Base-by-base conservation (phyloP, 1,284 basidiomycete genomes). In the Rhodotorula sp. region DNA sequence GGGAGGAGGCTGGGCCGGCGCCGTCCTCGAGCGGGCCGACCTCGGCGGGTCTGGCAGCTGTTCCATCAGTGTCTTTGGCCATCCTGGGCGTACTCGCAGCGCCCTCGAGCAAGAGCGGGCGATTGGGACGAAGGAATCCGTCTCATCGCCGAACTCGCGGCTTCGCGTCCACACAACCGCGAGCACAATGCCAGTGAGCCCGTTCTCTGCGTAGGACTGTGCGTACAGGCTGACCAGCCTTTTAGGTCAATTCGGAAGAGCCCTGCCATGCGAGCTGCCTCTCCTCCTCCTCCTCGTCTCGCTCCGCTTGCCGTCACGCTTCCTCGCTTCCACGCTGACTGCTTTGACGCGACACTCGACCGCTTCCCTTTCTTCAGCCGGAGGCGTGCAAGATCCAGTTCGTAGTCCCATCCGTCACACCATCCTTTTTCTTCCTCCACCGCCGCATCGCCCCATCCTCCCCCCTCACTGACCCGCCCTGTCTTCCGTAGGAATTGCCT, bases 371-470 rank as follows among this genome's bases (percentile, higher is more conserved):
- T 15, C 12, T 46, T 1, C 62, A 74, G 75, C 46, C 73, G 1
- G 73, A 74, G 61, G 75, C 73, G 0, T 76, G 75, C 64, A 59
- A 71, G n/a, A 76, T 76, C 25, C 74, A 76, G 73, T 70, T 12
- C 44, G 44, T 39, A 39, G 39, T 15, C 39, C 39, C 39, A 17
- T 32, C 25, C 62, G 66, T 53, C 58, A 36, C 37, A n/a, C 50
- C 48, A 19, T 3, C 46, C 44, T 19, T n/a, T 19, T n/a, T 27
- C 53, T n/a, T n/a, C 27, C 41, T 32, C 25, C 15, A 1, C 27
- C 8, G 2, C 8, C 32, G 19, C 54, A 5, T 8, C n/a, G n/a
- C n/a, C n/a, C n/a, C n/a, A n/a, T 8, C 21, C 10, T 22, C 12
- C 1, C 22, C 25, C 5, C 51, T 13, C 21, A 27, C 62, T n/a